These are phyloP conservation scores for Ochromonas danica DNA, from an alignment of 108 stramenopile species.

Conservation along the genomic window DNA sequence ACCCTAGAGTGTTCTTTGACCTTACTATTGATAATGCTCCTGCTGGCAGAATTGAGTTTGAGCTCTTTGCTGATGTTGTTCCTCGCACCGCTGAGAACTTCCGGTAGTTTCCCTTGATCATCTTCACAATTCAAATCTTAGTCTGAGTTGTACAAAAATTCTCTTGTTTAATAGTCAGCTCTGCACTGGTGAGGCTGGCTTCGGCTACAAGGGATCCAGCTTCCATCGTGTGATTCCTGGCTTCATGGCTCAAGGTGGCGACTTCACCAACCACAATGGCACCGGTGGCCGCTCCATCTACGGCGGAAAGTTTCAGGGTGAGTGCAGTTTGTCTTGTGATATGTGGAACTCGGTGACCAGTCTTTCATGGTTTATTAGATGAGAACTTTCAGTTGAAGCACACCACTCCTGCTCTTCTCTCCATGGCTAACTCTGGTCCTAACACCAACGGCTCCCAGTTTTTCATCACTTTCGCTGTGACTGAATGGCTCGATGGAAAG, in stretches of 20 bases:
- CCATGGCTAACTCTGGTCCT: constrained; percentile 63
- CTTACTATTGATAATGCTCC: background rate
- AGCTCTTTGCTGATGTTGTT: constrained; percentile 36
- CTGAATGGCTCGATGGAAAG: constrained; percentile 65
- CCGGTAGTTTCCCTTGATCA: background rate
- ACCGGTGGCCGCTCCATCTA: constrained; percentile 66
- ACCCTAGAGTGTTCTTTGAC: constrained; percentile 22
- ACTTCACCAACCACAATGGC: constrained; percentile 86
- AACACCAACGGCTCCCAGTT: constrained; percentile 59
- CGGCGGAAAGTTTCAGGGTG: constrained; percentile 49
- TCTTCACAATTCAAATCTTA: background rate
- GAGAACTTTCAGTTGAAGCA: constrained; percentile 70
- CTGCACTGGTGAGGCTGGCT: background rate
- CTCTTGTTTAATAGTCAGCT: background rate
- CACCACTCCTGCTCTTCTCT: constrained; percentile 56
- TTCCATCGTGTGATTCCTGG: constrained; percentile 95
- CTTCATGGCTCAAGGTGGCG: constrained; percentile 90
- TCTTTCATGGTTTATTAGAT: too few relatives aligned
- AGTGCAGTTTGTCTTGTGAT: too few relatives aligned
- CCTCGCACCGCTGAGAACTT: constrained; percentile 31
- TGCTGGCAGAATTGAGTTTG: background rate
- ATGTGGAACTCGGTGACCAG: too few relatives aligned
- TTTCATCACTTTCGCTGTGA: constrained; percentile 56
- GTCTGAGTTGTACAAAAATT: background rate
- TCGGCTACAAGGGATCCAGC: constrained; percentile 76